Conservation (phyloP, 192 early-diverging fungal genomes). For the Radiomyces spectabilis region DNA sequence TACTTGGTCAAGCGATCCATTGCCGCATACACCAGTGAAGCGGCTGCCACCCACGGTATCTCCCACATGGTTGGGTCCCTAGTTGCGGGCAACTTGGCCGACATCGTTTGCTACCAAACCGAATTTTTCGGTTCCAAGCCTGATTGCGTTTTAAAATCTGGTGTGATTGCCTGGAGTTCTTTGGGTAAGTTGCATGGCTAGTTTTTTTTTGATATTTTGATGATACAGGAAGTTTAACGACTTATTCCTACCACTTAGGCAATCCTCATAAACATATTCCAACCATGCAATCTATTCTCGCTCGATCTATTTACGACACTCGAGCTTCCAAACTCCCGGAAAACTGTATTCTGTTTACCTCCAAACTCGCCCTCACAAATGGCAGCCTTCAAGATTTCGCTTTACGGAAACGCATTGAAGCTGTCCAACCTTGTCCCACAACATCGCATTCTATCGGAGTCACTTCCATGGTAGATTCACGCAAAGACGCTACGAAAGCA, state of each 20-base stretch:
- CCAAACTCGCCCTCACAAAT: constrained; percentile 56
- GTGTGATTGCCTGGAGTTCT: constrained; percentile 73
- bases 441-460: too few species aligned
- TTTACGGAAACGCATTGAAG: constrained; percentile 56
- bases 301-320: constrained; percentile 79
- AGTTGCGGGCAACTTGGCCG: constrained; percentile 87
- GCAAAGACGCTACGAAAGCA: constrained; percentile 75
- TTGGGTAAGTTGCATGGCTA: constrained; percentile 50
- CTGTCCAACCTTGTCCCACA: constrained; percentile 66
- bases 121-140: constrained; percentile 87
- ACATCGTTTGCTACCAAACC: constrained; percentile 80
- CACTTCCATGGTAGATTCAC: constrained; percentile 73
- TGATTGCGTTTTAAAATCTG: constrained; percentile 79
- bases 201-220: neutral
- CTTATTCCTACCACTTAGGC: neutral
- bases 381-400: constrained; percentile 48
- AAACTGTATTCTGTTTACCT: constrained; percentile 76
- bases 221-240: neutral
- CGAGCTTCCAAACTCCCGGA: constrained; percentile 48
- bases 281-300: constrained; percentile 80
- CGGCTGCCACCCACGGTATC: constrained; percentile 84
- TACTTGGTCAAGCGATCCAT: constrained; percentile 84
- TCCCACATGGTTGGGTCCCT: constrained; percentile 86
- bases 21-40: constrained; percentile 96
- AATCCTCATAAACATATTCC: constrained; percentile 92